Evolutionary conservation across 2,329 filamentous ascomycete species (phyloP), one percentile per base, ranked within the genome.

Genomic region (Xylariaceae sp.): DNA sequence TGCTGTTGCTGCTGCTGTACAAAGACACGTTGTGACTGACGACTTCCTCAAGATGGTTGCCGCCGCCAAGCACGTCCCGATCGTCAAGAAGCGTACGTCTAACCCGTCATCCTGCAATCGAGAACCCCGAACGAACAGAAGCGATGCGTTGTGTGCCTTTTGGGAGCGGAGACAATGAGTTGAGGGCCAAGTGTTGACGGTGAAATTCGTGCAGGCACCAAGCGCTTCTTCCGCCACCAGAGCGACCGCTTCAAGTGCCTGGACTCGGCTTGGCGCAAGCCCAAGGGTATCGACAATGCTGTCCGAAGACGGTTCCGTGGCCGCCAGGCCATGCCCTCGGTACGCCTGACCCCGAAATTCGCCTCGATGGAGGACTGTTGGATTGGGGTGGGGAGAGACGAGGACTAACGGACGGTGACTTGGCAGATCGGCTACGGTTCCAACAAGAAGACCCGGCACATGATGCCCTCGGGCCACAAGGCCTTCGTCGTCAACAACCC

Each of bases 391-490:
- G n/a, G n/a, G n/a, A n/a, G n/a, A n/a, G n/a, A n/a, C n/a, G n/a
- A n/a, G 8, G 13, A 27, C 10, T 27, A 14, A 27, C 25, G 9
- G 7, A 14, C 7, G 27, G 19, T 40, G 39, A 42, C 19, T 16
- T 32, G 44, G 38, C 63, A 95, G 92, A 98, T 98, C 66, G 92
- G 92, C 61, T 98, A 89, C 67, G 89, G 92, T 57, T 92, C 85
- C 72, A 96, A 96, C 86, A 94, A 87, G 80, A 96, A 96, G 81
- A 98, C 92, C 64, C 82, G 86, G 63, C 90, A 93, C 79, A 82
- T 96, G 82, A 94, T 88, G 77, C 92, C 92, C 65, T 94, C 88
- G 58, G 92, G 92, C 72, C 90, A 96, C 84, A 96, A 95, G 82
- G 86, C 90, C 52, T 98, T 98, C 84, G 80, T 96, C 63, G 92